These are phyloP conservation scores for Microstegium vimineum DNA, from an alignment of 176 grass and related monocot species.

Conservation along the genomic window DNA sequence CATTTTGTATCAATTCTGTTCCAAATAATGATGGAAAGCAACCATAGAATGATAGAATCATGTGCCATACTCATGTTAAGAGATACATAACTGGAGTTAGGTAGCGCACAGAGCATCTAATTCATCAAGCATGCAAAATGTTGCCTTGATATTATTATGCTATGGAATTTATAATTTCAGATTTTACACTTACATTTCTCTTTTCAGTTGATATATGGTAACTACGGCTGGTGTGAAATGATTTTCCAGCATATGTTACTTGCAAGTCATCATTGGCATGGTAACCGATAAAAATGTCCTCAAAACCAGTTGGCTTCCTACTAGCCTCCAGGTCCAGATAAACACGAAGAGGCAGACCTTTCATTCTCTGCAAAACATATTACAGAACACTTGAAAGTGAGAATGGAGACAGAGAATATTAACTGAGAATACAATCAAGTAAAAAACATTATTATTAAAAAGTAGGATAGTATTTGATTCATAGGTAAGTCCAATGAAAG, in stretches of 20 bases:
- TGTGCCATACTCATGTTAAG: slow-evolving; percentile 6
- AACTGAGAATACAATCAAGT: neutral
- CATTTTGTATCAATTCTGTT: neutral
- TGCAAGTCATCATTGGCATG: slow-evolving; percentile 87
- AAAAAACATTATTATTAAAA: neutral
- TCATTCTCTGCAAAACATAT: slow-evolving; percentile 60
- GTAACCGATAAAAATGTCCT: slow-evolving; percentile 92
- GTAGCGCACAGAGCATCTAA: neutral
- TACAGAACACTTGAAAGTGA: slow-evolving; percentile 24
- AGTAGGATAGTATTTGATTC: slow-evolving; percentile 2
- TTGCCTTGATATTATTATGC: neutral
- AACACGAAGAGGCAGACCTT: slow-evolving; percentile 76
- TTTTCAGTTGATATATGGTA: slow-evolving; percentile 69
- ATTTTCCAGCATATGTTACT: slow-evolving; percentile 88
- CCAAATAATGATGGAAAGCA: neutral
- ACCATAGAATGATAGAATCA: slow-evolving; percentile 16
- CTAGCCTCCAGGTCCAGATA: slow-evolving; percentile 83
- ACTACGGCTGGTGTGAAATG: slow-evolving; percentile 69
- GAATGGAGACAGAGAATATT: neutral
- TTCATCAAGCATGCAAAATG: neutral
- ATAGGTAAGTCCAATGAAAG: neutral
- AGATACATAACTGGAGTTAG: neutral
- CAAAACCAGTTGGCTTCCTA: slow-evolving; percentile 68
- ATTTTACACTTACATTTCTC: slow-evolving; percentile 58
- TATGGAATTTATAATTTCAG: neutral